Evolutionary conservation across 2,329 filamentous ascomycete species (phyloP).

Genomic region (Penicillium sp.): DNA sequence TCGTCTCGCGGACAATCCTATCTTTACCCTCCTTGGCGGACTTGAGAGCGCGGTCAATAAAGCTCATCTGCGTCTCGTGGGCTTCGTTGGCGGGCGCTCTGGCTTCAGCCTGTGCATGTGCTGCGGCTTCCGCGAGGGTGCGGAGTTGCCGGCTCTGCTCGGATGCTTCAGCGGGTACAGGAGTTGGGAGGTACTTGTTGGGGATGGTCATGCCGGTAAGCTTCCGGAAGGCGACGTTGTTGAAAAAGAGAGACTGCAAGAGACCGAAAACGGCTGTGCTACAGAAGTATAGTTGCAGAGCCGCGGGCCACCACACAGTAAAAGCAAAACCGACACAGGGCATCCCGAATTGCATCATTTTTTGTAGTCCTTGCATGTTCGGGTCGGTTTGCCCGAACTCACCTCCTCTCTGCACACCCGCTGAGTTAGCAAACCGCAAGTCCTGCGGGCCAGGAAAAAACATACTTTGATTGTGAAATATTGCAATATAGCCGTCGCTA

Average conservation of each 20-base stretch:
- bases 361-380: conserved; percentile 35
- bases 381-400: conserved; percentile 42
- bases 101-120: conserved; percentile 22
- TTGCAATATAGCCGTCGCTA: conserved; percentile 62
- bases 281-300: conserved; percentile 68
- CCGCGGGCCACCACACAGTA: conserved; percentile 60
- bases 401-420: conserved; percentile 40
- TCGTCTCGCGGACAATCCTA: conserved; percentile 31
- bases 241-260: conserved; percentile 53
- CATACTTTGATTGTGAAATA: conserved; percentile 64
- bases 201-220: conserved; percentile 33
- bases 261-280: conserved; percentile 43
- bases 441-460: conserved; percentile 17
- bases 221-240: conserved; percentile 38
- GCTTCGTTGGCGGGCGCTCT: conserved; percentile 12
- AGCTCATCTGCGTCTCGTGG: conserved; percentile 27
- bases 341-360: conserved; percentile 49
- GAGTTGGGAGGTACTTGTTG: conserved; percentile 3
- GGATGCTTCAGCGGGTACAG: background rate
- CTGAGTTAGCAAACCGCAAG: conserved; percentile 8
- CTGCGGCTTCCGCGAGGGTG: conserved; percentile 22
- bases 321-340: conserved; percentile 60
- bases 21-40: conserved; percentile 33
- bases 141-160: conserved; percentile 23
- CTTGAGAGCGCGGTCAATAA: conserved; percentile 44